Evolutionary conservation across 1,284 basidiomycete genomes (phyloP).

Genomic region (Coniophora puteana): DNA sequence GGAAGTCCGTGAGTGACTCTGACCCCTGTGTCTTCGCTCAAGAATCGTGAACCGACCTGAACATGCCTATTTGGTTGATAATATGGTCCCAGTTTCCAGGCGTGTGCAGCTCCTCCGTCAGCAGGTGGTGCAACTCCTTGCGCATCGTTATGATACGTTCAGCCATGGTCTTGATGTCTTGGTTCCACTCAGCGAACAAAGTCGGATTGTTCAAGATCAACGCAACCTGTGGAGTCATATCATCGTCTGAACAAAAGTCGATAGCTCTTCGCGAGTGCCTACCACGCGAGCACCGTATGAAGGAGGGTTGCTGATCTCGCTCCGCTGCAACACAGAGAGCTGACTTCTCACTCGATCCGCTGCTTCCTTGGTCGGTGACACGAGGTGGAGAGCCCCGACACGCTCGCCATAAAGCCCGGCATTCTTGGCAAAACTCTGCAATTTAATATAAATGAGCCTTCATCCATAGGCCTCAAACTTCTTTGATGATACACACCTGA

Average conservation of each 20-base stretch:
- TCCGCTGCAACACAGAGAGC: conserved; percentile 82
- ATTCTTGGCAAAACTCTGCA: conserved; percentile 93
- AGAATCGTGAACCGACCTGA: conserved; percentile 70
- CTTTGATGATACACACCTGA: conserved; percentile 49
- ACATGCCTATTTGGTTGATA: conserved; percentile 89
- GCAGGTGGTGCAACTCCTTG: conserved; percentile 69
- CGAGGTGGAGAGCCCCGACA: conserved; percentile 80
- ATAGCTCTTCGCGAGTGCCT: conserved; percentile 22
- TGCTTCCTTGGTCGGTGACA: conserved; percentile 58
- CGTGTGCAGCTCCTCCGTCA: conserved; percentile 85
- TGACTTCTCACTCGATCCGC: conserved; percentile 80
- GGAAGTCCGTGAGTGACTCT: conserved; percentile 20
- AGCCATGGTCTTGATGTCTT: conserved; percentile 91
- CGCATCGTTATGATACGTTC: conserved; percentile 90
- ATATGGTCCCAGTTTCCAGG: conserved; percentile 94
- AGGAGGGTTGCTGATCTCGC: conserved; percentile 93
- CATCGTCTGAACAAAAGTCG: neutral
- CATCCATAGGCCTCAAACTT: conserved; percentile 4
- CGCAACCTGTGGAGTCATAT: conserved; percentile 50
- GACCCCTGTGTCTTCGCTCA: neutral
- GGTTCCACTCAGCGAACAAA: conserved; percentile 86
- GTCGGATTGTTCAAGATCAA: conserved; percentile 71
- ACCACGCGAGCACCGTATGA: conserved; percentile 88
- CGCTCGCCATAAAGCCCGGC: conserved; percentile 93
- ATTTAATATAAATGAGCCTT: conserved; percentile 9